Evolutionary conservation across 2,329 filamentous ascomycete species (phyloP).

Genomic region (Canariomyces notabilis): DNA sequence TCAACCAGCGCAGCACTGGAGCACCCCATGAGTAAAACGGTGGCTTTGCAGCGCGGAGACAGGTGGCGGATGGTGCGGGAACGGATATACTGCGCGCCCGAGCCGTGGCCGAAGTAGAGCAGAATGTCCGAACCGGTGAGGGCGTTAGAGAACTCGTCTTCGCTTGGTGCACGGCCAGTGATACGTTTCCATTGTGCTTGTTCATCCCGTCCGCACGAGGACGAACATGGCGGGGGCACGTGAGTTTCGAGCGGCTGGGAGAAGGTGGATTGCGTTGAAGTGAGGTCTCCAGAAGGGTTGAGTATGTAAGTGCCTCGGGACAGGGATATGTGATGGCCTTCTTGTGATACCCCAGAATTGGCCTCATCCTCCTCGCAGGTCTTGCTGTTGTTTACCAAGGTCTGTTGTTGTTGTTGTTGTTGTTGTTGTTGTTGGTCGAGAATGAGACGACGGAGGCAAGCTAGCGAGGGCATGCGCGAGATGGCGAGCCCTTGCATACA

Average conservation of each 20-base stretch:
- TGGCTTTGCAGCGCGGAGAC: constrained; percentile 58
- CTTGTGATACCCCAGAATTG: too few species aligned
- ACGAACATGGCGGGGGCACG: constrained; percentile 51
- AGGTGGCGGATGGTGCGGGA: constrained; percentile 76
- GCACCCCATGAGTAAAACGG: constrained; percentile 89
- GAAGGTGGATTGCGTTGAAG: constrained; percentile 73
- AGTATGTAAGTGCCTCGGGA: constrained; percentile 70
- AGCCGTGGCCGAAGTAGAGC: constrained; percentile 95
- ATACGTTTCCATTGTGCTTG: constrained; percentile 54
- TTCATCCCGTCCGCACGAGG: not conserved
- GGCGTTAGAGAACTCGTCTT: constrained; percentile 67
- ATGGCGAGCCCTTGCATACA: constrained; percentile 76
- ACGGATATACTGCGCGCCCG: constrained; percentile 89
- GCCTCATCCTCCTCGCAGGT: constrained; percentile 6
- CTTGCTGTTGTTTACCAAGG: too few species aligned
- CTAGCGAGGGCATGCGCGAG: constrained; percentile 82
- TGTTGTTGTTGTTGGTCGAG: constrained; percentile 40
- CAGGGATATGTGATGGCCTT: constrained; percentile 52
- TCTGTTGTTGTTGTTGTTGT: not conserved
- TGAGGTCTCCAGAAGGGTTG: constrained; percentile 82
- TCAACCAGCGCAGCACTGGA: constrained; percentile 77
- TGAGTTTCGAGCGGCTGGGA: constrained; percentile 54
- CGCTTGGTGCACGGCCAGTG: constrained; percentile 63
- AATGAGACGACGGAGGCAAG: constrained; percentile 72
- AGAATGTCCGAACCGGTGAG: constrained; percentile 66